Conservation (phyloP, 2,329 filamentous ascomycete genomes). For the Hypoxylon rubiginosum region DNA sequence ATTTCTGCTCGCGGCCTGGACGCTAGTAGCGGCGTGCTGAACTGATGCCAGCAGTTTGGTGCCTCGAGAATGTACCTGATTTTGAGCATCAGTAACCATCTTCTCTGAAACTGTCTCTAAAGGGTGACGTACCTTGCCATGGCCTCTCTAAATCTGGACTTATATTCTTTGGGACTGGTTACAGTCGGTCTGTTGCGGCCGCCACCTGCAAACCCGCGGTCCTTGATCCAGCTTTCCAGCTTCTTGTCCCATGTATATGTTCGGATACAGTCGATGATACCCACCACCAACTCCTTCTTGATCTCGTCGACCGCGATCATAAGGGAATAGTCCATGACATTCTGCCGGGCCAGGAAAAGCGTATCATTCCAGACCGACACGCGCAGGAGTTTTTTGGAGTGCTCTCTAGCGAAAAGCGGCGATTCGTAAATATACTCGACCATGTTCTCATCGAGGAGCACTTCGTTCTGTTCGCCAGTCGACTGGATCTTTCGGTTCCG, state of each 20-base stretch:
- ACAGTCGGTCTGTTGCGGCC: slow-evolving; percentile 91
- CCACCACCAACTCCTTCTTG: slow-evolving; percentile 91
- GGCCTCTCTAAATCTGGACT: slow-evolving; percentile 92
- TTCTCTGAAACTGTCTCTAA: background rate
- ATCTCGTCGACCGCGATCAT: slow-evolving; percentile 98
- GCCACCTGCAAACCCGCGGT: slow-evolving; percentile 84
- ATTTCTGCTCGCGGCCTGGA: slow-evolving; percentile 45
- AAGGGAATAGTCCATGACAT: slow-evolving; percentile 98
- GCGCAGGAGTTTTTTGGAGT: slow-evolving; percentile 92
- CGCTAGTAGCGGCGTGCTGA: slow-evolving; percentile 56
- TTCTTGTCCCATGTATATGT: slow-evolving; percentile 99
- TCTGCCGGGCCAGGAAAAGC: slow-evolving; percentile 90
- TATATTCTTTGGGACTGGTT: slow-evolving; percentile 97
- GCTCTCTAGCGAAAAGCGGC: slow-evolving; percentile 93
- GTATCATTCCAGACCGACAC: slow-evolving; percentile 98
- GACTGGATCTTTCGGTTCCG: slow-evolving; percentile 97
- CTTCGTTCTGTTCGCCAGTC: slow-evolving; percentile 95
- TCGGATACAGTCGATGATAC: slow-evolving; percentile 97
- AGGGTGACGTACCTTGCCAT: slow-evolving; percentile 80
- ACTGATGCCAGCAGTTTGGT: slow-evolving; percentile 82
- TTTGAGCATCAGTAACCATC: slow-evolving; percentile 30
- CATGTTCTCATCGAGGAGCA: slow-evolving; percentile 97
- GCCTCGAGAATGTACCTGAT: slow-evolving; percentile 78
- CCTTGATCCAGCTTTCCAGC: slow-evolving; percentile 99
- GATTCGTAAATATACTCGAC: slow-evolving; percentile 99